Base-by-base conservation (phyloP, 2,329 filamentous ascomycete genomes). In the Pleoardoris graminearum region DNA sequence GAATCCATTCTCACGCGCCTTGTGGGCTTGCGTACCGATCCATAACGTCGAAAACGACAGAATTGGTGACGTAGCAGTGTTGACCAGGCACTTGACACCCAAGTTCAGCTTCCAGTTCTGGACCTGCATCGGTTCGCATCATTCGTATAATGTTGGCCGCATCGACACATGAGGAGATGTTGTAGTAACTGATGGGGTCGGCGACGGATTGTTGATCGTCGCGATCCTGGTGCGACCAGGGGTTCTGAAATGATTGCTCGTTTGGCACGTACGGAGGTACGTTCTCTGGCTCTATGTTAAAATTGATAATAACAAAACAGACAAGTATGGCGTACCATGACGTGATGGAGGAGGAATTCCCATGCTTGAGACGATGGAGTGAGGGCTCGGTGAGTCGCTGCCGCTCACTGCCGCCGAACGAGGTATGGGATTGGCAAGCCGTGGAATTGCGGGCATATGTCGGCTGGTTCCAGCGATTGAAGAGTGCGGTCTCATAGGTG, bases 91-190 rank as follows among this genome's bases (percentile, higher is more conserved):
- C 60, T 25, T 63, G 50, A 49, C 75, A 79, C 19, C 76, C 76
- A 4, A 79, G 61, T 7, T 76, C 75, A 14, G 61, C 59, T 35
- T 75, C 74, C 6, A 79, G 54, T 12, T 73, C 68, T 6, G 69
- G 59, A 0, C 69, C 73, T 19, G 72, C 65, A 11, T 73, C 69
- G 3, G 70, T 67, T 27, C 74, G 69, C 71, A 80, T 76, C 6
- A 65, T 73, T 12, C 75, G 72, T 25, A 80, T 77, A 36, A 79
- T 75, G 42, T 77, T 75, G 10, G 77, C 71, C 16, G 77, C 77
- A 52, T 74, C 69, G 16, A 76, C 62, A 47, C 71, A 76, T 0
- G 73, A 74, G 1, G 70, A 59, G 1, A 61, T 61, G 48, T 58
- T 67, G 51, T 66, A 69, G 53, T 68, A 65, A 12, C 53, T 45